These are phyloP conservation scores for Echinochloa phyllopogon DNA, from an alignment of 176 grass and related monocot species.

Conservation along the genomic window DNA sequence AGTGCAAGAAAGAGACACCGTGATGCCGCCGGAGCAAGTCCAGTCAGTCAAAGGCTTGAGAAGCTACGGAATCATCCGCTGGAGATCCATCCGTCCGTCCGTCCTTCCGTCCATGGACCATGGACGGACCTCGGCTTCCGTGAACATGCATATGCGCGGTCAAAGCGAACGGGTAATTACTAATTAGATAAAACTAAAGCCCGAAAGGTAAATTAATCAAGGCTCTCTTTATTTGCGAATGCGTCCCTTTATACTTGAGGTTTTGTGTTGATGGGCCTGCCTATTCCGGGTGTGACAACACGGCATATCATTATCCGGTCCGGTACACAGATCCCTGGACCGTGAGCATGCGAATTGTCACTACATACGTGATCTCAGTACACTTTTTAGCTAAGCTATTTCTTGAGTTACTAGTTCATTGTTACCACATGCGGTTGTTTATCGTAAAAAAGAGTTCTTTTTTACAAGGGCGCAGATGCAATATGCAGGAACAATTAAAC, in stretches of 20 bases:
- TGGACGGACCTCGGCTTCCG: not conserved
- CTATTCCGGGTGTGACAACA: conserved; percentile 4
- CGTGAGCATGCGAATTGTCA: no score
- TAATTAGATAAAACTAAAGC: not conserved
- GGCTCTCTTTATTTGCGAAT: conserved; percentile 2
- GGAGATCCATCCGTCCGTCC: no score
- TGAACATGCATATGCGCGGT: not conserved
- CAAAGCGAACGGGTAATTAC: not conserved
- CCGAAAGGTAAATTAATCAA: not conserved
- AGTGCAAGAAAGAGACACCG: not conserved
- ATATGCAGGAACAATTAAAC: not conserved
- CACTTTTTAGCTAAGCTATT: not conserved
- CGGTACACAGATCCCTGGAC: not conserved
- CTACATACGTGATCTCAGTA: not conserved
- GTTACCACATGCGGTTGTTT: not conserved
- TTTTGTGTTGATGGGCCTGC: not conserved
- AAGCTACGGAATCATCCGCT: not conserved
- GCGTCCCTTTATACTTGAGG: not conserved
- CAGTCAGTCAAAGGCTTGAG: conserved; percentile 4
- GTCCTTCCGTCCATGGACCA: not conserved
- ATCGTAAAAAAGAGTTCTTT: not conserved
- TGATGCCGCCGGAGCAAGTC: not conserved
- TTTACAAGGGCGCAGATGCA: not conserved
- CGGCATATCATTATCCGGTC: not conserved
- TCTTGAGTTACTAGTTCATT: not conserved